A percentile compares a stretch with the other conserved stretches of the same genome.
These are phyloP conservation scores for Ochetophila trinervis DNA, from an alignment of 306 rosid species.

Conservation along the genomic window DNA sequence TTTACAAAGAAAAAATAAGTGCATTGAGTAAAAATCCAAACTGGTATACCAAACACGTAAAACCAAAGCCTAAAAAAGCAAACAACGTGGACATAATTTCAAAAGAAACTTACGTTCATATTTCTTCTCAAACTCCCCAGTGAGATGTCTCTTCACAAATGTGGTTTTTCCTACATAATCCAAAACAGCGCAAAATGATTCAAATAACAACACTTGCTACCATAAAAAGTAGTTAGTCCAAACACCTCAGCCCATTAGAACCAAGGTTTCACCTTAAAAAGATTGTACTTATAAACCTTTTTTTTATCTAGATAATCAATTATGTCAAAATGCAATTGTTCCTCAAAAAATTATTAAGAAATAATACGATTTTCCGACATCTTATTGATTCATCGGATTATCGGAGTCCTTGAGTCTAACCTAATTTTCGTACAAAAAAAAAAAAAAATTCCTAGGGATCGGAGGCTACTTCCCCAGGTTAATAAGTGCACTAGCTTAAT, in stretches of 20 bases:
- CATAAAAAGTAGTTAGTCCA: background rate
- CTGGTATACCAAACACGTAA: background rate
- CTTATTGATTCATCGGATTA: too few species aligned
- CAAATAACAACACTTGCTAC: background rate
- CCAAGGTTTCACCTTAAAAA: too few species aligned
- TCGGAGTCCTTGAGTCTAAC: background rate
- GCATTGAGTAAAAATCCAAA: background rate
- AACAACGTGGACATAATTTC: background rate
- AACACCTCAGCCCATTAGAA: background rate
- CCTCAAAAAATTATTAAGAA: too few species aligned
- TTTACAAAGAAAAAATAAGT: background rate
- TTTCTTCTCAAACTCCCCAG: conserved; percentile 84
- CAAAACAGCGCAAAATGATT: background rate
- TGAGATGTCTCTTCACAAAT: conserved; percentile 69
- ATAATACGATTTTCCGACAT: too few species aligned
- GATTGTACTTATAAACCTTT: too few species aligned
- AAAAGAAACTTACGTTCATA: conserved; percentile 51
- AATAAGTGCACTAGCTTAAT: background rate
- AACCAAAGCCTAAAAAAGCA: background rate
- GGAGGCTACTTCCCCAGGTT: background rate
- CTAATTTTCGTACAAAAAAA: background rate
- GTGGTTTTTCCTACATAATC: conserved; percentile 60
- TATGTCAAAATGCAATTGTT: too few species aligned
- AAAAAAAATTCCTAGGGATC: too few species aligned
- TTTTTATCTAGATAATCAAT: too few species aligned